Evolutionary conservation across 495 filamentous ascomycete species (phyloP).

Genomic region (Lasiosphaeriaceae sp.): DNA sequence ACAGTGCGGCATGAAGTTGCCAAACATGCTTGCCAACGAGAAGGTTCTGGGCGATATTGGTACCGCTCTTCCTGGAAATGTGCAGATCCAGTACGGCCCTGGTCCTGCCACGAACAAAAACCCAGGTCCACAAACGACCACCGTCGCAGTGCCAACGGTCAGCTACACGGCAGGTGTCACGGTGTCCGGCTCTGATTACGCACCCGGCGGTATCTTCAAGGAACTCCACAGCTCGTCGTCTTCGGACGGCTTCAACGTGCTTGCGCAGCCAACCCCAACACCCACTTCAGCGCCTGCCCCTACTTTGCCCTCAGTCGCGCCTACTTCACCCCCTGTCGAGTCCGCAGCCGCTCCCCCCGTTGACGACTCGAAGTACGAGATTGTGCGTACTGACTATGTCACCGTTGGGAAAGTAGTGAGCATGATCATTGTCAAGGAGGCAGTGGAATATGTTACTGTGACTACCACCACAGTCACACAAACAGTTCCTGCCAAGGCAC

Average conservation of each 20-base stretch:
- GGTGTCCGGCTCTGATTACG: constrained; percentile 10
- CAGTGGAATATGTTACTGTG: constrained; percentile 37
- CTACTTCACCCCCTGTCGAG: constrained; percentile 8
- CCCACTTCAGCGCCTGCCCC: constrained; percentile 14
- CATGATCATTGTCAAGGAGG: constrained; percentile 44
- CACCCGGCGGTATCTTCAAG: constrained; percentile 28
- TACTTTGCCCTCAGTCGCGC: constrained; percentile 25
- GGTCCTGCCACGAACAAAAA: constrained; percentile 26
- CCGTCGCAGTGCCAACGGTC: constrained; percentile 18
- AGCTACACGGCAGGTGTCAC: constrained; percentile 16
- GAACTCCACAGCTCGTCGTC: not conserved
- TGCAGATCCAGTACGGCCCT: constrained; percentile 34
- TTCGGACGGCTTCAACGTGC: not conserved
- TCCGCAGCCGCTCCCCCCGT: constrained; percentile 9
- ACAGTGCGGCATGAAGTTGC: constrained; percentile 34
- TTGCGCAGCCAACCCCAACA: not conserved
- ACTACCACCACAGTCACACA: constrained; percentile 32
- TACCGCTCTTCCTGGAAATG: constrained; percentile 35
- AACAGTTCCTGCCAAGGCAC: constrained; percentile 19
- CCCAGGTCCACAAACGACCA: constrained; percentile 9
- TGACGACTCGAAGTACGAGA: constrained; percentile 27
- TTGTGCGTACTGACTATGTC: constrained; percentile 41
- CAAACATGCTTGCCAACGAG: constrained; percentile 28
- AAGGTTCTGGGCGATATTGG: constrained; percentile 28
- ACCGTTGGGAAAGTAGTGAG: constrained; percentile 37